Base-by-base conservation (phyloP, 345 rosid genomes). In the Euphorbia tirucalli region DNA sequence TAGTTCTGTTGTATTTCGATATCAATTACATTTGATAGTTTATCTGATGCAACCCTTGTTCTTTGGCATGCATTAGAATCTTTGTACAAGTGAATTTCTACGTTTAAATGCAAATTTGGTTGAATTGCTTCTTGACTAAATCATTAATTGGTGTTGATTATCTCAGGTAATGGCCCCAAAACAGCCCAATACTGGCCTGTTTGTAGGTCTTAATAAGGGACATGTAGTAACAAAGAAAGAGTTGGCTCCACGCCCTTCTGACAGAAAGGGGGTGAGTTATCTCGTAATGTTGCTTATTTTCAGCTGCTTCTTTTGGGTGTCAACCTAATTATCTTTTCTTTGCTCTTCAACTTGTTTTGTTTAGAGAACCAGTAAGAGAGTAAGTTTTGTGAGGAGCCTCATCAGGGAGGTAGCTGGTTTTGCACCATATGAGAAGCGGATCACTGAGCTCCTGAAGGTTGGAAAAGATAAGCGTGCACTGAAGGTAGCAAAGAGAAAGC, bases 391-490 rank as follows among this genome's bases (percentile, higher is more conserved):
- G 69, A 84, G 87, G 79, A 78, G 13, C 75, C 75, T 91, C 48
- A 91, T 87, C 43, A 83, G 88, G 73, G 95, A 89, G 78, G 97
- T 89, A 72, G 91, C 93, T 10, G 95, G 90, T 14, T 82, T 83
- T 80, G 97, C 93, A n/a, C 93, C 95, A 0, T 88, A 88, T 28
- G 95, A 89, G 85, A 91, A 87, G 84, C 84, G 95, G 24, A 89
- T 89, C 65, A 83, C 86, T 24, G 93, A 89, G 89, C 95, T 91
- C 71, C 81, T 89, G 22, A 86, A 91, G 75, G 94, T 91, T 0
- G 92, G 91, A 4, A 91, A 91, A 85, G 97, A 89, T 81, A 91
- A 89, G 84, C 69, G 93, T n/a, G 97, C 93, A 0, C 78, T 89
- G 1, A 91, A 91, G 82, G 92, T 89, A 11, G 90, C 93, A 16